Base-by-base conservation (phyloP, 768 basidiomycete species). In the Chlorophyllum brunneum region DNA sequence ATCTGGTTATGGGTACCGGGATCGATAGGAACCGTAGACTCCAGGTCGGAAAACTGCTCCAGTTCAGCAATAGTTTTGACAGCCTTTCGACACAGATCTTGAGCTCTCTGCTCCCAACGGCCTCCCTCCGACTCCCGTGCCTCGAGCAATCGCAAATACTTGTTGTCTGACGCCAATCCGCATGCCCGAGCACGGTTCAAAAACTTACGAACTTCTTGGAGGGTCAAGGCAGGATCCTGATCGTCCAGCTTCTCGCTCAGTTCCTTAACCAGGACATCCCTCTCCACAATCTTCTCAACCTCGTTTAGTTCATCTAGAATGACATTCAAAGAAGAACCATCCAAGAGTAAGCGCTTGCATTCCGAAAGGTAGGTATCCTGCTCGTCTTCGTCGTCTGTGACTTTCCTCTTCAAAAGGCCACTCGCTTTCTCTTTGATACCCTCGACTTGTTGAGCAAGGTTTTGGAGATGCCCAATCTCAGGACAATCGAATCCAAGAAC, bases 401-500 rank as follows among this genome's bases (percentile, higher is more conserved):
- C n/a, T 22, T 20, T 39, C 26, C 24, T 53, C 37, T 67, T 64
- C 42, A 92, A 76, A 8, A 91, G 64, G 6, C 64, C 57, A 11
- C 66, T 64, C 5, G 88, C 86, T 63, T 79, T 80, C 43, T 64
- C 59, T 59, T 79, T 82, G 41, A 79, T 78, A 31, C 82, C 80
- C 60, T 90, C 85, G 4, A 88, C 84, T 54, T 82, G 79, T 40
- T 77, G 68, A 5, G 78, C 82, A 33, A 90, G 69, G 13, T 60
- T 65, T 41, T 71, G 74, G 24, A 92, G 76, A 4, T 69, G 62
- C 10, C 63, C 69, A 24, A 92, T 85, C 67, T 97, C 94, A 4
- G 80, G 79, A 40, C 84, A 80, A 55, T 95, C 92, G 59, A 97
- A 97, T 0, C 92, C 91, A 11, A 97, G 78, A 7, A 67, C 73